Conservation (phyloP, 768 basidiomycete genomes). For the Tylopilus vinaceipallidus region DNA sequence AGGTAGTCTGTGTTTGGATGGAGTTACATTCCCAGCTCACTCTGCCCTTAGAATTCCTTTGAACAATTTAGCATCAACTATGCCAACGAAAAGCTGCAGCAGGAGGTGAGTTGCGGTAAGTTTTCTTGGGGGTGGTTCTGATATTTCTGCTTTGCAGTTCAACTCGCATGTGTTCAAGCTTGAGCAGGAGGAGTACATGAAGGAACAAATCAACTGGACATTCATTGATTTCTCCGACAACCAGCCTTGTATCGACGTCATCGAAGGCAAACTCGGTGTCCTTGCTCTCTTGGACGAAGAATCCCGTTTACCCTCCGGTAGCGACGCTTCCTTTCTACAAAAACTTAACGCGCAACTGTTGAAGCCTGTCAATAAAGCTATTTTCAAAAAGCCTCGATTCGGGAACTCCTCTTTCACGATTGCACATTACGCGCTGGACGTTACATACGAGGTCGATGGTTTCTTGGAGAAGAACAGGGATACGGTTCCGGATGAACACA, state of each 20-base stretch:
- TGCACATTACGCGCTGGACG: slow-evolving; percentile 96
- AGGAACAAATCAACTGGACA: slow-evolving; percentile 98
- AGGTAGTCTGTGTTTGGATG: slow-evolving; percentile 44
- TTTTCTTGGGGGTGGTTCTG: slow-evolving; percentile 5
- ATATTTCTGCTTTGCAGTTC: slow-evolving; percentile 54
- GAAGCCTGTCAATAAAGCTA: slow-evolving; percentile 80
- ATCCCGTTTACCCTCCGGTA: slow-evolving; percentile 92
- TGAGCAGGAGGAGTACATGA: slow-evolving; percentile 98
- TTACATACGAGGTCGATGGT: slow-evolving; percentile 97
- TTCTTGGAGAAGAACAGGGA: slow-evolving; percentile 99
- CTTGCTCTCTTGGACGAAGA: slow-evolving; percentile 95
- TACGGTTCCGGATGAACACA: slow-evolving; percentile 98
- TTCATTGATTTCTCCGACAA: slow-evolving; percentile 99
- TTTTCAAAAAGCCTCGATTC: slow-evolving; percentile 99
- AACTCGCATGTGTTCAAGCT: slow-evolving; percentile 99
- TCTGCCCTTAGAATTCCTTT: slow-evolving; percentile 66
- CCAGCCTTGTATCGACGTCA: slow-evolving; percentile 97
- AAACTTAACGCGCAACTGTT: slow-evolving; percentile 85
- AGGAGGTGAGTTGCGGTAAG: slow-evolving; percentile 64
- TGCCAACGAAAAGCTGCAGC: slow-evolving; percentile 96
- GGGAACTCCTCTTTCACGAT: slow-evolving; percentile 97
- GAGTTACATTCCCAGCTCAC: slow-evolving; percentile 4
- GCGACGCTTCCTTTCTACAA: slow-evolving; percentile 87
- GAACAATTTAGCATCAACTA: slow-evolving; percentile 99
- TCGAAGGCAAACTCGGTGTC: slow-evolving; percentile 96